Percentiles rank a stretch among this genome's conserved stretches.
phyloP scores from a whole-genome alignment of 768 basidiomycete species.

The Crassisporium funariophilum region DNA sequence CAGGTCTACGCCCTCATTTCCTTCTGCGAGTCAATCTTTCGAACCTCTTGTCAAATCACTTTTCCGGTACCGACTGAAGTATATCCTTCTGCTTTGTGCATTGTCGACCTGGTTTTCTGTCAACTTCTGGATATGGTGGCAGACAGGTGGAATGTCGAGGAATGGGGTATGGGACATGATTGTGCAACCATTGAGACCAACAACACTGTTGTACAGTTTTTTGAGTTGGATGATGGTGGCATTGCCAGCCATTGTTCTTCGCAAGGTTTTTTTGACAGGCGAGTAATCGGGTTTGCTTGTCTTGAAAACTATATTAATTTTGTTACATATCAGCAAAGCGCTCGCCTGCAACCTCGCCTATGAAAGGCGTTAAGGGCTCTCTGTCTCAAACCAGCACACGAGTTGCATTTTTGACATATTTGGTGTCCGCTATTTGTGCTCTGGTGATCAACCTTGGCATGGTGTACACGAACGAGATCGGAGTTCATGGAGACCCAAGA shows the following conservation, averaged over 20 bases:
- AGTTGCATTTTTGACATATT: slow-evolving; percentile 48
- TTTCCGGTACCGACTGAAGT: slow-evolving; percentile 60
- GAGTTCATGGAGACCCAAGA: slow-evolving; percentile 36
- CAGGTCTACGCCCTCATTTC: slow-evolving; percentile 57
- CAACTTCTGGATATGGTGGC: slow-evolving; percentile 46
- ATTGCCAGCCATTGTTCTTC: slow-evolving; percentile 56
- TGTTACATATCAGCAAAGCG: slow-evolving; percentile 40
- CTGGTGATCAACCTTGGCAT: slow-evolving; percentile 45
- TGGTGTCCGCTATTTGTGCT: slow-evolving; percentile 46
- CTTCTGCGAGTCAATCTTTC: slow-evolving; percentile 58
- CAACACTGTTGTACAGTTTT: slow-evolving; percentile 43
- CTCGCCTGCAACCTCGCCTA: slow-evolving; percentile 53
- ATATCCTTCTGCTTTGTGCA: slow-evolving; percentile 54
- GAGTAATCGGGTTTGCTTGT: slow-evolving; percentile 23
- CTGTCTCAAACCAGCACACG: slow-evolving; percentile 48
- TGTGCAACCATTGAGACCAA: slow-evolving; percentile 42
- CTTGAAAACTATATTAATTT: neutral
- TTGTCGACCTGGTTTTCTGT: slow-evolving; percentile 47
- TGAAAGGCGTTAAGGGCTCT: slow-evolving; percentile 46
- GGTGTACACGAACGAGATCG: slow-evolving; percentile 34
- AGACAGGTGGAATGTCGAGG: slow-evolving; percentile 34
- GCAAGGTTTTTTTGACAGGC: slow-evolving; percentile 66
- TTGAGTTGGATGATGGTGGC: slow-evolving; percentile 54
- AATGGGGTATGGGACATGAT: slow-evolving; percentile 33
- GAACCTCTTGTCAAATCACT: slow-evolving; percentile 67